phyloP scores from a whole-genome alignment of 345 rosid genomes.

The Linum trigynum region DNA sequence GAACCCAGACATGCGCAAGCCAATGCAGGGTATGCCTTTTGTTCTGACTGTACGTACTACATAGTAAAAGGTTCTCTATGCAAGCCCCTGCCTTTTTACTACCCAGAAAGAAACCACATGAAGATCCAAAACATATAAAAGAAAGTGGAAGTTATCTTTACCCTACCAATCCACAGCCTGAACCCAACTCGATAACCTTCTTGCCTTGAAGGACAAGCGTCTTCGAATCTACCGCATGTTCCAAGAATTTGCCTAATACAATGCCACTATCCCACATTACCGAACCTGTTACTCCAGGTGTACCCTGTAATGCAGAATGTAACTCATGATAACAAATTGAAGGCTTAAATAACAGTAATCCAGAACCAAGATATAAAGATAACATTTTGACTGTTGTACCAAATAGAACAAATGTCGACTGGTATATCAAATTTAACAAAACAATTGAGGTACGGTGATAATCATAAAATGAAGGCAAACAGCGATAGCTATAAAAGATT shows the following conservation, averaged over 20 bases:
- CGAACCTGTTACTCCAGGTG: slow-evolving; percentile 83
- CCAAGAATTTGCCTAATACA: slow-evolving; percentile 79
- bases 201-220: slow-evolving; percentile 59
- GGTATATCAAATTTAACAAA: too few species aligned
- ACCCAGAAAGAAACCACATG: not conserved
- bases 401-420: too few species aligned
- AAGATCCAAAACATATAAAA: not conserved
- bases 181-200: slow-evolving; percentile 76
- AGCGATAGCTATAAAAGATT: too few species aligned
- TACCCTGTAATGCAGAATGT: slow-evolving; percentile 25
- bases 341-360: too few species aligned
- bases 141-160: slow-evolving; percentile 17
- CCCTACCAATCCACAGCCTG: slow-evolving; percentile 97
- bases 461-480: not conserved
- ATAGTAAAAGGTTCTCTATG: not conserved
- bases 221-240: slow-evolving; percentile 72
- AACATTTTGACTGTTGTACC: not conserved
- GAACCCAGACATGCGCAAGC: slow-evolving; percentile 1
- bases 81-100: not conserved
- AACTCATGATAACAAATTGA: too few species aligned
- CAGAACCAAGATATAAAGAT: too few species aligned
- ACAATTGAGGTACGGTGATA: too few species aligned
- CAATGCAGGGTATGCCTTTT: not conserved
- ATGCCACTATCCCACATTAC: slow-evolving; percentile 97
- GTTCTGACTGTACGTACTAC: not conserved